Percentiles rank a stretch among this genome's conserved stretches.
Evolutionary conservation across 257 asterid species (phyloP).

Genomic region (Capsicum chinense): DNA sequence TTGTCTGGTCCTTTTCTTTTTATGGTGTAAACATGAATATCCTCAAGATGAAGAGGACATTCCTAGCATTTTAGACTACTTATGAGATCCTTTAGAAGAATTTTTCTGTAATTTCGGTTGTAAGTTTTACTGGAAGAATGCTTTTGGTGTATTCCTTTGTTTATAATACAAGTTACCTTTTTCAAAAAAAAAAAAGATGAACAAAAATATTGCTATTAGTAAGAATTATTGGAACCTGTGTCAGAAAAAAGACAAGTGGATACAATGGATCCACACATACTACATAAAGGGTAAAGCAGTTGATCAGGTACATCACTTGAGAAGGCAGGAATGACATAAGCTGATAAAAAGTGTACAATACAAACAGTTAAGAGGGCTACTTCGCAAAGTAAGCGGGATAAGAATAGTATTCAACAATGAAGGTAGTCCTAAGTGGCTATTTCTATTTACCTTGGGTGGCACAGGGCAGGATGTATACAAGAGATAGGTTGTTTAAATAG

Average conservation of each 20-base stretch:
- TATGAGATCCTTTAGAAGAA: too few relatives aligned
- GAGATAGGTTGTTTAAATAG: not conserved
- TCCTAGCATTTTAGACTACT: too few relatives aligned
- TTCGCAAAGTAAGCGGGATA: not conserved
- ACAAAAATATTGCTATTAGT: too few relatives aligned
- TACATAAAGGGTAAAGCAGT: not conserved
- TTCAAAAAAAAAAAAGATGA: too few relatives aligned
- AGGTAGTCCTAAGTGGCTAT: not conserved
- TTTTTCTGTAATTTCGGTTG: too few relatives aligned
- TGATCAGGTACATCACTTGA: not conserved
- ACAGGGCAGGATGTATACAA: not conserved
- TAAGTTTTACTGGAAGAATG: too few relatives aligned
- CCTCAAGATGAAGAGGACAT: too few relatives aligned
- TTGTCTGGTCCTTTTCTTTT: too few relatives aligned
- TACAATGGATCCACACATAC: not conserved
- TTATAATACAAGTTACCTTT: too few relatives aligned
- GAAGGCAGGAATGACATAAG: not conserved
- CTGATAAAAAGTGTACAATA: not conserved
- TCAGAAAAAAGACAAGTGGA: not conserved
- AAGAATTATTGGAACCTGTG: not conserved
- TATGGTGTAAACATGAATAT: too few relatives aligned
- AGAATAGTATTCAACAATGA: slow-evolving; percentile 1
- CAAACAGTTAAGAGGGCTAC: not conserved
- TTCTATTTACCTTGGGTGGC: not conserved
- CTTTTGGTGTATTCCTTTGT: too few relatives aligned